A percentile compares a stretch with the other conserved stretches of the same genome.
phyloP scores from a whole-genome alignment of 2,329 filamentous ascomycete species.

The Fusarium protoensiforme region DNA sequence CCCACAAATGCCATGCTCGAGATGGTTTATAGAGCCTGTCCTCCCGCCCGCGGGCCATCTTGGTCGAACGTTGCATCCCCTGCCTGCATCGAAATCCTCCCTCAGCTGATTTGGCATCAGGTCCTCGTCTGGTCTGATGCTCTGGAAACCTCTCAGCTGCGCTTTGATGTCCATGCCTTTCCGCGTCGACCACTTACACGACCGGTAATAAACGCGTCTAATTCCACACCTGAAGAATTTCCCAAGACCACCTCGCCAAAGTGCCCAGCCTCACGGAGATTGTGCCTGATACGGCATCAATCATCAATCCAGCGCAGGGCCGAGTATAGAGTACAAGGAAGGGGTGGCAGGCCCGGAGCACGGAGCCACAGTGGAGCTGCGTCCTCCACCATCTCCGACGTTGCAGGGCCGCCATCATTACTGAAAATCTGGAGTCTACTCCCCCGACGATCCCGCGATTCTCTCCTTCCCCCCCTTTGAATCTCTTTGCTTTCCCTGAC shows the following conservation, averaged over 20 bases:
- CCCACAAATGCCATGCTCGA: background rate
- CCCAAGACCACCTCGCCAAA: slow-evolving; percentile 5
- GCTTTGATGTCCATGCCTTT: background rate
- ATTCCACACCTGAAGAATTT: background rate
- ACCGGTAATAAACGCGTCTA: slow-evolving; percentile 1
- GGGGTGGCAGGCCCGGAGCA: slow-evolving; percentile 20
- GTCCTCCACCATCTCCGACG: slow-evolving; percentile 41
- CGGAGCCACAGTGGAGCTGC: slow-evolving; percentile 34
- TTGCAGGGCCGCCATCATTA: slow-evolving; percentile 26
- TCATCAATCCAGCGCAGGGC: slow-evolving; percentile 31
- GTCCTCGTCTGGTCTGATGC: background rate
- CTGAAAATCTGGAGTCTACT: slow-evolving; percentile 35
- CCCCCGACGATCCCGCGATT: slow-evolving; percentile 33
- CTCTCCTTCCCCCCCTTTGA: slow-evolving; percentile 9
- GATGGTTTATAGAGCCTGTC: slow-evolving; percentile 1
- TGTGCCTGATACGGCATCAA: slow-evolving; percentile 36
- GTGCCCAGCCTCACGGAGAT: slow-evolving; percentile 22
- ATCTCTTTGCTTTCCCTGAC: slow-evolving; percentile 4
- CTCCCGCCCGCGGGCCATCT: background rate
- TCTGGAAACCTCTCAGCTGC: background rate
- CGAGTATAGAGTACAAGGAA: slow-evolving; percentile 16
- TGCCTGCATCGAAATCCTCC: background rate
- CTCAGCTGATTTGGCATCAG: slow-evolving; percentile 1
- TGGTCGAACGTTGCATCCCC: background rate
- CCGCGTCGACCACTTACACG: background rate